Percentiles rank a stretch among this genome's conserved stretches.
Conservation (phyloP, 2,329 filamentous ascomycete species). For the Claviceps sp. region DNA sequence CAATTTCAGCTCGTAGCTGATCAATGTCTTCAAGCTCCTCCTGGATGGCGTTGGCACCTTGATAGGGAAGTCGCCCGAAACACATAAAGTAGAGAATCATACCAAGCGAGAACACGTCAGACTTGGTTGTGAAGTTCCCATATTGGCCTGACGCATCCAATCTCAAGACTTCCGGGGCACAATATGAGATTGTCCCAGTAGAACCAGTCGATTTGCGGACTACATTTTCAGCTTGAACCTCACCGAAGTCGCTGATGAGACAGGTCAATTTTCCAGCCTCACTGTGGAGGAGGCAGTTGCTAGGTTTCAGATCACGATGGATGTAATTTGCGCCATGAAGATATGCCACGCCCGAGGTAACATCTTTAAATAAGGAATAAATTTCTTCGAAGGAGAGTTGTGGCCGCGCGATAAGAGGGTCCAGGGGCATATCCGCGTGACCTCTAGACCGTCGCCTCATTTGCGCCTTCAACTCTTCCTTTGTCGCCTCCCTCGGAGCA, state of each 20-base stretch:
- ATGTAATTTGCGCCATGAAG: constrained; percentile 88
- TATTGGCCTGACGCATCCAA: constrained; percentile 56
- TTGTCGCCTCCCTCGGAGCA: constrained; percentile 48
- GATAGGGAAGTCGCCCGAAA: constrained; percentile 79
- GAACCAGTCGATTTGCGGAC: constrained; percentile 81
- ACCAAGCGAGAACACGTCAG: constrained; percentile 92
- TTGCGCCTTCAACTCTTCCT: constrained; percentile 79
- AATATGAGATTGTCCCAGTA: constrained; percentile 95
- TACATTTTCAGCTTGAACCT: constrained; percentile 76
- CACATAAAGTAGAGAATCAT: constrained; percentile 99
- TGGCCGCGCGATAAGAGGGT: constrained; percentile 28
- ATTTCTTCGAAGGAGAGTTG: constrained; percentile 72
- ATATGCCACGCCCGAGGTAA: constrained; percentile 82
- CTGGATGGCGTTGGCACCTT: constrained; percentile 67
- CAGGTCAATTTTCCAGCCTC: constrained; percentile 61
- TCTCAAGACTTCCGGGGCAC: constrained; percentile 81
- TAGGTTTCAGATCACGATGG: constrained; percentile 89
- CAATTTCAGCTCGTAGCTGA: constrained; percentile 71
- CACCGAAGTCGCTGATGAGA: constrained; percentile 93
- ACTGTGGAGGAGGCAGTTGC: constrained; percentile 80
- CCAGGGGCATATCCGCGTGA: constrained; percentile 47
- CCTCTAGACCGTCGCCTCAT: constrained; percentile 73
- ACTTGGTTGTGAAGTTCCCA: constrained; percentile 92
- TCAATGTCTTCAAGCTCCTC: constrained; percentile 91
- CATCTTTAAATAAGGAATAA: constrained; percentile 91